Percentiles rank a stretch among this genome's conserved stretches.
Evolutionary conservation across 495 filamentous ascomycete genomes (phyloP).

Genomic region (Xylaria cubensis): DNA sequence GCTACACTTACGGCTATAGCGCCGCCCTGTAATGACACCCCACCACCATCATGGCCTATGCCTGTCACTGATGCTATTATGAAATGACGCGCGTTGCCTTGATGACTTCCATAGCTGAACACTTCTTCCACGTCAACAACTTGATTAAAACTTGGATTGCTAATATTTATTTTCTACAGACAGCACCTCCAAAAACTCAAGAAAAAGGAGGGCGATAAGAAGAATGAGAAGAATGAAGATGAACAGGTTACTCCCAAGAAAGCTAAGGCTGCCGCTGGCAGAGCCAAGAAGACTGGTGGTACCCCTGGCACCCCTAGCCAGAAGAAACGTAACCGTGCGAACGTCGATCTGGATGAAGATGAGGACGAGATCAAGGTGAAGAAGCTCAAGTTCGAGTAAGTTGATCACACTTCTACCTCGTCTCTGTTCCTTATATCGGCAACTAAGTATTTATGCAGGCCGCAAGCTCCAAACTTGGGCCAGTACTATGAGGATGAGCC

Average conservation of each 20-base stretch:
- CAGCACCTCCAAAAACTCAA: constrained; percentile 51
- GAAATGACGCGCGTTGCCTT: constrained; percentile 13
- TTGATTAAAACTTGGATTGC: constrained; percentile 8
- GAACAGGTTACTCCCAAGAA: constrained; percentile 23
- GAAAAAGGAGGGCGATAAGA: constrained; percentile 40
- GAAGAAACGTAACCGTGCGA: neutral
- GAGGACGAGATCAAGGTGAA: constrained; percentile 9
- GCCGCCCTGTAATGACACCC: constrained; percentile 39
- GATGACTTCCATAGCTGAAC: neutral
- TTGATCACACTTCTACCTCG: neutral
- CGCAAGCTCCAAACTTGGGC: neutral
- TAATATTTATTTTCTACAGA: constrained; percentile 31
- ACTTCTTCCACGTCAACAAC: constrained; percentile 4
- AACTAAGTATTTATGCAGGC: constrained; percentile 2
- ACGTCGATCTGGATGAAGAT: constrained; percentile 22
- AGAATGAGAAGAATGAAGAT: neutral
- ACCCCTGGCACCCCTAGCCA: neutral
- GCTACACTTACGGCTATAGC: constrained; percentile 38
- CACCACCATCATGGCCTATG: neutral
- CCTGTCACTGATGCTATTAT: neutral
- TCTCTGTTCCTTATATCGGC: neutral
- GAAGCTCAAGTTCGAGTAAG: constrained; percentile 28
- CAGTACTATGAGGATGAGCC: neutral
- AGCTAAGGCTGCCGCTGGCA: neutral
- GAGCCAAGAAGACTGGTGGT: neutral